Base-by-base conservation (phyloP, 768 basidiomycete species). In the Phaeotremella fagi region DNA sequence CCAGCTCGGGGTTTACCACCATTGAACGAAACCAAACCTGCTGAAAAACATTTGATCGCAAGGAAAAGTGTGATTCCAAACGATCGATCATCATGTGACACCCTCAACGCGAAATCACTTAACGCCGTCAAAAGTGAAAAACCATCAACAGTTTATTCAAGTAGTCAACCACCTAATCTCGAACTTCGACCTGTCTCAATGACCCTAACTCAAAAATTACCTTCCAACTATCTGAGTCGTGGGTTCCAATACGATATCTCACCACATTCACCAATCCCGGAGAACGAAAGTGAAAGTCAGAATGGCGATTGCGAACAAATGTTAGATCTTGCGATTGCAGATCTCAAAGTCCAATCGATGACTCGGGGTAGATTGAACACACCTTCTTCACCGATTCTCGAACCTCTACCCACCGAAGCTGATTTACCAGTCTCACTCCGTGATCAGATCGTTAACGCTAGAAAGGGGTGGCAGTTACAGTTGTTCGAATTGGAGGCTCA, bases 171-270 rank as follows among this genome's bases (percentile, higher is more conserved):
- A 27, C 66, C 63, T 0, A 48, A 57, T 44, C 54, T 68, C 14
- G 63, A 68, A 48, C 48, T 68, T 11, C 55, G 66, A 20, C 66
- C 66, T 7, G 48, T 68, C 5, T 63, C 60, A n/a, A 65, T 68
- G 63, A 60, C 50, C 2, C 60, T 68, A 24, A 23, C 61, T 9
- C 36, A 52, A 5, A 60, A 60, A 27, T 48, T 68, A 31, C 63
- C 66, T 1, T 31, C 52, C n/a, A 54, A 61, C 45, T 61, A 63
- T 25, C 56, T 67, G 23, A 48, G 56, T 20, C 4, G n/a, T 4
- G 36, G 36, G 29, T 38, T 11, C 47, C 12, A 38, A 6, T 7
- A 48, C 47, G 31, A 16, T 16, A 7, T 16, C 9, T 7, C 31
- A 16, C 16, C 16, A 7, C 31, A 33, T 7, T 33, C 31, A 7